Evolutionary conservation across 202 grass and related monocot genomes (phyloP).

Genomic region (Saccharum hybrid): DNA sequence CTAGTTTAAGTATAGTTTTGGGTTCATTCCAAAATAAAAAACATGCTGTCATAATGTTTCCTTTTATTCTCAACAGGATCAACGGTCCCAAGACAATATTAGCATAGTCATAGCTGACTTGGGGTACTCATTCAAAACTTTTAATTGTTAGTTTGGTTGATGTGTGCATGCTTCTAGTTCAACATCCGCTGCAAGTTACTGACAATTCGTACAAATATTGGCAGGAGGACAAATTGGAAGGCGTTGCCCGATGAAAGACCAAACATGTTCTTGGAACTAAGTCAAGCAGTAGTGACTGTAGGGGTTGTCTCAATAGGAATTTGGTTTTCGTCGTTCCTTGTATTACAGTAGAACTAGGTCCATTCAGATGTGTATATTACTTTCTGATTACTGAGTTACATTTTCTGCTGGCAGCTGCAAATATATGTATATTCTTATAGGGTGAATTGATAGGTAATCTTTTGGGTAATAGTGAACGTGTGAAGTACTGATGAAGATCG

Average conservation of each 20-base stretch:
- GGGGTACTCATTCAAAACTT: slow-evolving; percentile 62
- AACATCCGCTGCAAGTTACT: slow-evolving; percentile 1
- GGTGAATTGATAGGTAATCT: slow-evolving; percentile 18
- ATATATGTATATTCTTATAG: slow-evolving; percentile 48
- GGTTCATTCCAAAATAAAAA: not conserved
- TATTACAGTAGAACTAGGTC: slow-evolving; percentile 53
- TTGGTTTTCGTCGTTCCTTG: slow-evolving; percentile 77
- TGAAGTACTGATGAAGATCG: slow-evolving; percentile 31
- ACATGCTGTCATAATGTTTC: not conserved
- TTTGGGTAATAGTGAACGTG: slow-evolving; percentile 16
- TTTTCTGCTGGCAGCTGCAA: slow-evolving; percentile 32
- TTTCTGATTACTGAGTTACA: not conserved
- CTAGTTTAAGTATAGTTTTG: not conserved
- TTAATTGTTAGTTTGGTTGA: slow-evolving; percentile 22
- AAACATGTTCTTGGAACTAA: slow-evolving; percentile 80
- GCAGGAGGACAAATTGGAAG: slow-evolving; percentile 94
- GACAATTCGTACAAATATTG: slow-evolving; percentile 27
- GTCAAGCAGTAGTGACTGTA: slow-evolving; percentile 84
- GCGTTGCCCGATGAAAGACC: slow-evolving; percentile 66
- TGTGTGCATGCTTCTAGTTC: slow-evolving; percentile 2
- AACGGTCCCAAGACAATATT: slow-evolving; percentile 83
- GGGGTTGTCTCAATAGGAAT: slow-evolving; percentile 81
- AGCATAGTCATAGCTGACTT: slow-evolving; percentile 96
- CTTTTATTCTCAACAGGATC: slow-evolving; percentile 60
- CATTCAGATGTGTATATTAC: slow-evolving; percentile 37